These are phyloP conservation scores for Fomitiporia mediterranea DNA, from an alignment of 1,284 basidiomycete genomes.

Conservation along the genomic window DNA sequence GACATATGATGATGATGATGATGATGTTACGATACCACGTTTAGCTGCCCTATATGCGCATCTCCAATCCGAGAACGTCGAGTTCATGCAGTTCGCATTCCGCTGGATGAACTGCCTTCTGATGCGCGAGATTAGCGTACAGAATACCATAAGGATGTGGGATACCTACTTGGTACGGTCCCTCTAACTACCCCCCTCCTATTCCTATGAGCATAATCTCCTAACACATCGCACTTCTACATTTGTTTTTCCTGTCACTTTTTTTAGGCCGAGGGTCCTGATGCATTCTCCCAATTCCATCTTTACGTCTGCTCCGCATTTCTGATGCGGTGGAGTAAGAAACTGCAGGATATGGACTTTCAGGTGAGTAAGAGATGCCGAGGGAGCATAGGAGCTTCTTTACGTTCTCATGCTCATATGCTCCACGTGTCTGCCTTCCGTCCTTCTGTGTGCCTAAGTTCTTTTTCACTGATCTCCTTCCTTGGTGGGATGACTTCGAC, in stretches of 20 bases:
- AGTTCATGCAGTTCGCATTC: conserved; percentile 99
- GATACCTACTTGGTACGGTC: conserved; percentile 88
- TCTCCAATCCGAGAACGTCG: conserved; percentile 84
- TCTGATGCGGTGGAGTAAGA: conserved; percentile 87
- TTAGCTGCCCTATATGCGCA: conserved; percentile 78
- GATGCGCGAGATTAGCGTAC: conserved; percentile 93
- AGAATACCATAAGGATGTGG: conserved; percentile 97
- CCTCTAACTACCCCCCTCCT: conserved; percentile 5
- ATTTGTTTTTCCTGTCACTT: conserved; percentile 2
- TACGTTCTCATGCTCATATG: conserved; percentile 12
- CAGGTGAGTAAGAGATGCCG: conserved; percentile 76
- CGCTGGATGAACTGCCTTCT: conserved; percentile 98
- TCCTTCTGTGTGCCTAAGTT: background rate
- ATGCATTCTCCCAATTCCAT: conserved; percentile 96
- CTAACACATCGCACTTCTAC: conserved; percentile 5
- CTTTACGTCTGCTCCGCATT: conserved; percentile 96
- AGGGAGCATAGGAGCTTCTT: background rate
- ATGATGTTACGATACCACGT: background rate
- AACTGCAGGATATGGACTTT: conserved; percentile 91
- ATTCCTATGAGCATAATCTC: background rate
- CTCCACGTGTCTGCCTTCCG: too few relatives aligned
- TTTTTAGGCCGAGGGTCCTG: conserved; percentile 82
- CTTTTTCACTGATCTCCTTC: background rate
- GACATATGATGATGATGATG: conserved; percentile 15
- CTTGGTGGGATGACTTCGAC: background rate